Evolutionary conservation across 768 basidiomycete genomes (phyloP), one percentile per base, ranked within the genome.

Genomic region (Rubroboletus satanas): DNA sequence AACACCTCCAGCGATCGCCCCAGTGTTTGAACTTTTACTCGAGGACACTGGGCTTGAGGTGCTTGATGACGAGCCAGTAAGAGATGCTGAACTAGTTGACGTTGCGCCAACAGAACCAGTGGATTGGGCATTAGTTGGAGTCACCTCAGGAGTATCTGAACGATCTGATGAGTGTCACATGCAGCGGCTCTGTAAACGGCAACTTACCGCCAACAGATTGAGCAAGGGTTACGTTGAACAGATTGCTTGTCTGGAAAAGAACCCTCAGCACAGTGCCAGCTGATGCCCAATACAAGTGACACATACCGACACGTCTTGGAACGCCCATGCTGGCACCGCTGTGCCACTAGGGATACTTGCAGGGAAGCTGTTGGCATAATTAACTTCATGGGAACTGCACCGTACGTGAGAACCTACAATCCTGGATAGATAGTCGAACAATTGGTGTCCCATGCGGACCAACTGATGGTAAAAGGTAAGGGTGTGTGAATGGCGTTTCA

Each of bases 311-410:
- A 85, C 78, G 52, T 83, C 77, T 33, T 80, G 68, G 56, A 79
- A 87, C 12, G 84, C 84, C 85, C 85, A 87, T 11, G 76, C 77
- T 9, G 84, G 85, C 18, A 87, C 74, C 11, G 73, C 69, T 2
- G 79, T 73, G 9, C 76, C 77, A 0, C 61, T 55, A 3, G 85
- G 84, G 45, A 86, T 67, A n/a, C 67, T 61, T 14, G 69, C 49
- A 0, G 82, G 79, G 56, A 71, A 84, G n/a, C 81, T 81, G 39
- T 51, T 21, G 52, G 7, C 42, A 29, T 29, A 10, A 17, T 60
- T 12, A 58, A 28, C 17, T 18, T 18, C 2, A 23, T 11, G n/a
- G 23, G 12, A 36, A 46, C 23, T 29, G 8, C 2, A 37, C 6
- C 23, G 12, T 7, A 52, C 5, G 48, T 23, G 21, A 15, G 1